Percentiles rank a stretch among this genome's conserved stretches.
Conservation (phyloP, 2,329 filamentous ascomycete genomes). For the Coniochaeta prunicola region DNA sequence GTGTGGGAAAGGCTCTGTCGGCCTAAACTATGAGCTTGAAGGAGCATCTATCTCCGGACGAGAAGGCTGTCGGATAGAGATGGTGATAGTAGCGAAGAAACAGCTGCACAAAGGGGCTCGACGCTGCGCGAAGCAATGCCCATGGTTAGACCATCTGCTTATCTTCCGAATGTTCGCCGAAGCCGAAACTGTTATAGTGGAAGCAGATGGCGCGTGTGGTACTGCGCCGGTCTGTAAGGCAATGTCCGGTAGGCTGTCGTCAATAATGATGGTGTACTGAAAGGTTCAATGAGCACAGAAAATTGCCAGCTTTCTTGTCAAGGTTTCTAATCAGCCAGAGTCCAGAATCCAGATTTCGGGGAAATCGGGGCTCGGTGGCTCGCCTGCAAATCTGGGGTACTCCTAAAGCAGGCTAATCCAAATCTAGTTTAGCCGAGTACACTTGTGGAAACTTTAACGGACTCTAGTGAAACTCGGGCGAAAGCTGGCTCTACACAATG, state of each 20-base stretch:
- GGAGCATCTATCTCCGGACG: background rate
- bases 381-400: background rate
- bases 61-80: background rate
- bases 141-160: background rate
- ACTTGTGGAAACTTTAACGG: background rate
- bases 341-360: background rate
- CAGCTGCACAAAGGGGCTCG: background rate
- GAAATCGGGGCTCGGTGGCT: background rate
- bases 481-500: no score
- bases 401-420: background rate
- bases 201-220: background rate
- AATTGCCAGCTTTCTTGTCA: background rate
- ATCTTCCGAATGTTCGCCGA: background rate
- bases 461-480: no score
- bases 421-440: background rate
- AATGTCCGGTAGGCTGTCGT: background rate
- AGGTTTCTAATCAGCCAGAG: background rate
- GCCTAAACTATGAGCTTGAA: background rate
- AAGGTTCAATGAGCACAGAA: background rate
- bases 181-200: background rate
- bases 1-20: background rate
- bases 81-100: background rate
- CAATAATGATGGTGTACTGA: background rate
- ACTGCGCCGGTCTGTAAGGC: background rate
- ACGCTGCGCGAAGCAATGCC: background rate